Base-by-base conservation (phyloP, 768 basidiomycete species). In the Galerina marginata region DNA sequence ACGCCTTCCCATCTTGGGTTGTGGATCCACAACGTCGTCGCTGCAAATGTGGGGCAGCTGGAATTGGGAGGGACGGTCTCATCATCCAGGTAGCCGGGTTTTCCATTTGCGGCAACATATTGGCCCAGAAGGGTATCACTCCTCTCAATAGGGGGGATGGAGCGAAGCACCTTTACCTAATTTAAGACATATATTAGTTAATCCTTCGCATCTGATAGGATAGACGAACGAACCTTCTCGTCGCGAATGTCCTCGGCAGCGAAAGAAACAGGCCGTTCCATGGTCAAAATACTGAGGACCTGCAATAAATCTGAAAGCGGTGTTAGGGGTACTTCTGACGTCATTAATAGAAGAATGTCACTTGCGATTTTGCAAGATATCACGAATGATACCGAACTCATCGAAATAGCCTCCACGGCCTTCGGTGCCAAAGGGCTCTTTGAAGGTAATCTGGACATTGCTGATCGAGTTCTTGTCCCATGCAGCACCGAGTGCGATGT, bases 351-450 rank as follows among this genome's bases (percentile, higher is more conserved):
- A 60, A 25, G 47, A 50, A 43, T 37, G 50, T 48, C 37, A 85
- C 96, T 77, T 75, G 97, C 96, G 96, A 78, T 99, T 99, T 81
- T 99, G 96, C 72, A 96, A 81, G 60, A 99, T 83, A 75, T 99
- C 96, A 71, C 96, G 91, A 75, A 99, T 96, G 74, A 99, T 99
- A 56, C 97, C 97, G 77, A 98, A 99, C 77, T 99, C 96, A 74
- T 99, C 96, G 79, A 99, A 99, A 84, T 99, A 99, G 15, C 97
- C 96, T n/a, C 96, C 96, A 65, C 96, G 92, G n/a, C 96, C 96
- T 73, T 99, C 97, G 49, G 96, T 99, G 16, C 96, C 96, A 72
- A 99, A 98, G 2, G 96, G 95, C 76, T 99, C 97, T 81, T 99
- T 99, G 87, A 99, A 98, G 14, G 95, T 97, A 77, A 99, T 97